phyloP scores from a whole-genome alignment of 495 filamentous ascomycete genomes.

The Annulohypoxylon stygium region DNA sequence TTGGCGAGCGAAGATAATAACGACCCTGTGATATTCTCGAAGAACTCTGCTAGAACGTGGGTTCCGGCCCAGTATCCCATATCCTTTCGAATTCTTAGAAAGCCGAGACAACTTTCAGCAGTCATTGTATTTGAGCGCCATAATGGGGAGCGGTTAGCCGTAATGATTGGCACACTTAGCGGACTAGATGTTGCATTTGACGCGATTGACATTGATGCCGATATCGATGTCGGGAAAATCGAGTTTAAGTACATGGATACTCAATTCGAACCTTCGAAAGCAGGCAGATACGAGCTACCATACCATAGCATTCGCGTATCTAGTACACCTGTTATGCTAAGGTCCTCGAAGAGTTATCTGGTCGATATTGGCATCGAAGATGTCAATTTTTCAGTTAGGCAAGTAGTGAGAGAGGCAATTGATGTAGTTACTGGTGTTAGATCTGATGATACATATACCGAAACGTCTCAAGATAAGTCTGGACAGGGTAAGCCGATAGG shows the following conservation, averaged over 20 bases:
- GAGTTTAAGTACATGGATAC: neutral
- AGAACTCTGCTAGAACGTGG: neutral
- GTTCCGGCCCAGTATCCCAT: neutral
- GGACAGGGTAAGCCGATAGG: neutral
- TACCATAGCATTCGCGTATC: slow-evolving; percentile 15
- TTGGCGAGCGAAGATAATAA: neutral
- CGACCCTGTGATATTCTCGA: neutral
- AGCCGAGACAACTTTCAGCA: slow-evolving; percentile 13
- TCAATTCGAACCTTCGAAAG: slow-evolving; percentile 1
- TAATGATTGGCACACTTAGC: slow-evolving; percentile 21
- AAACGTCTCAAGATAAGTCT: neutral
- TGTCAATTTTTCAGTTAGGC: neutral
- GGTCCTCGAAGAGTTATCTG: slow-evolving; percentile 13
- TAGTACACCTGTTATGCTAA: neutral
- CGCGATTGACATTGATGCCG: slow-evolving; percentile 34
- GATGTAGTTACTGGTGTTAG: neutral
- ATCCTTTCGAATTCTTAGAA: neutral
- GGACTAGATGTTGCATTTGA: slow-evolving; percentile 37
- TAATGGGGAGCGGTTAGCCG: slow-evolving; percentile 1
- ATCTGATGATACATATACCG: neutral
- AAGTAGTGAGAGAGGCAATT: slow-evolving; percentile 4
- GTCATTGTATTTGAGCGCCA: slow-evolving; percentile 8
- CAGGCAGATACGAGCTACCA: neutral
- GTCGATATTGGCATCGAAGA: slow-evolving; percentile 23
- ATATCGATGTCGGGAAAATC: neutral